These are phyloP conservation scores for Meripilus lineatus DNA, from an alignment of 1,284 basidiomycete genomes.

Conservation along the genomic window DNA sequence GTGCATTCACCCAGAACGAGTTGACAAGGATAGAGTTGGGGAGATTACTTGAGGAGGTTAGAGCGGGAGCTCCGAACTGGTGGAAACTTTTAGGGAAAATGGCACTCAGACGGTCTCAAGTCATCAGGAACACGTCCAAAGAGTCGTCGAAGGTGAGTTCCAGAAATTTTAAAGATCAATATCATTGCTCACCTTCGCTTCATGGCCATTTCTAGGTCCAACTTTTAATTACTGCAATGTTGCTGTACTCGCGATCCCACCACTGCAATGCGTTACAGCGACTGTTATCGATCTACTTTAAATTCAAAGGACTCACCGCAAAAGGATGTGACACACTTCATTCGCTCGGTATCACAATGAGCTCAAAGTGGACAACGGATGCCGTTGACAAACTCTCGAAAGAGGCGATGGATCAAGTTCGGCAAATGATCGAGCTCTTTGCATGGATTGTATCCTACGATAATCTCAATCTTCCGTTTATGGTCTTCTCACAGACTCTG, in stretches of 20 bases:
- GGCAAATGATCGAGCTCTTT: not conserved
- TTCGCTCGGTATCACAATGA: constrained; percentile 21
- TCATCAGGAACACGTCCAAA: no score
- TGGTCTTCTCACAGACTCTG: not conserved
- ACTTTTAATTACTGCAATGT: not conserved
- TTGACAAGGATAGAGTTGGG: not conserved
- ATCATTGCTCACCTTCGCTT: no score
- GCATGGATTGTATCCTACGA: constrained; percentile 1
- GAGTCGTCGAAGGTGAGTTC: no score
- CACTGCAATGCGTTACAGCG: not conserved
- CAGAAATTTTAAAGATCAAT: no score
- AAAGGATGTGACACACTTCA: constrained; percentile 21
- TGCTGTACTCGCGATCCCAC: constrained; percentile 6
- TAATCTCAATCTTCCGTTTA: not conserved
- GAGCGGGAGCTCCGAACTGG: not conserved
- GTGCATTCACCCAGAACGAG: not conserved
- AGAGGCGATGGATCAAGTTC: not conserved
- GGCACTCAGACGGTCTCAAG: no score
- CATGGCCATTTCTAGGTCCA: no score
- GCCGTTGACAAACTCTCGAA: constrained; percentile 3
- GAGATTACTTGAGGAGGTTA: not conserved
- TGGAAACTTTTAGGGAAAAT: not conserved
- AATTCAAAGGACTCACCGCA: constrained; percentile 1
- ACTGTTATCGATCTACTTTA: not conserved
- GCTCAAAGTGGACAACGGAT: constrained; percentile 18